These are phyloP conservation scores for Botrytis galanthina DNA, from an alignment of 2,329 filamentous ascomycete genomes.

Conservation along the genomic window DNA sequence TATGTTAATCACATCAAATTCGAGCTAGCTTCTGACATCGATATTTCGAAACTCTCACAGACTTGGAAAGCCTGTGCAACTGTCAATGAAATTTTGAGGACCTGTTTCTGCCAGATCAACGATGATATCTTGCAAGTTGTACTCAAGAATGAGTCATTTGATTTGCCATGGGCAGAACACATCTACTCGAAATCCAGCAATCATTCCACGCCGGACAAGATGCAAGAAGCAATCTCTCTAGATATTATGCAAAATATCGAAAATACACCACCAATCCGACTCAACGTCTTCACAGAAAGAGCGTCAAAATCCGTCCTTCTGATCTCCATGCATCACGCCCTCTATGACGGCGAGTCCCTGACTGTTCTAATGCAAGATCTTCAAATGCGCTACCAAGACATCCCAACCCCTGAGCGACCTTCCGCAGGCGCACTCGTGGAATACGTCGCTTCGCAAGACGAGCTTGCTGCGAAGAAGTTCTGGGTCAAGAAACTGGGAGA, in stretches of 20 bases:
- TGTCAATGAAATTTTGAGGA: slow-evolving; percentile 19
- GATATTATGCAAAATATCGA: slow-evolving; percentile 8
- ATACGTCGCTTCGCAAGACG: neutral
- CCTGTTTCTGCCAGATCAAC: slow-evolving; percentile 11
- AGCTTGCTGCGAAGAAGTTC: neutral
- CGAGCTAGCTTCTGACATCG: slow-evolving; percentile 25
- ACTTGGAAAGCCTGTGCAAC: slow-evolving; percentile 21
- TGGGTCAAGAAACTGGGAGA: slow-evolving; percentile 12
- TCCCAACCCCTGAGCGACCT: neutral
- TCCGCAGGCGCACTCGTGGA: neutral
- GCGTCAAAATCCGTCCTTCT: neutral
- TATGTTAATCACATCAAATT: slow-evolving; percentile 39
- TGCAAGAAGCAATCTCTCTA: neutral
- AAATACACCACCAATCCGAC: neutral
- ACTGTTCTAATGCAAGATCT: slow-evolving; percentile 3
- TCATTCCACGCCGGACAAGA: neutral
- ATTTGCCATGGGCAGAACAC: slow-evolving; percentile 7
- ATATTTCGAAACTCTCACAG: slow-evolving; percentile 25
- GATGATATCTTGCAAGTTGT: slow-evolving; percentile 13
- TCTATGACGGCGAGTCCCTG: slow-evolving; percentile 45
- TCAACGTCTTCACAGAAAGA: slow-evolving; percentile 2
- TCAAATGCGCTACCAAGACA: neutral
- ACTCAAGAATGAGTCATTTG: neutral
- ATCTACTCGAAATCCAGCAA: neutral
- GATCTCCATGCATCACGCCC: slow-evolving; percentile 41